Evolutionary conservation across 1,284 basidiomycete species (phyloP), one percentile per base, ranked within the genome.

Genomic region (Microbotryum intermedium): DNA sequence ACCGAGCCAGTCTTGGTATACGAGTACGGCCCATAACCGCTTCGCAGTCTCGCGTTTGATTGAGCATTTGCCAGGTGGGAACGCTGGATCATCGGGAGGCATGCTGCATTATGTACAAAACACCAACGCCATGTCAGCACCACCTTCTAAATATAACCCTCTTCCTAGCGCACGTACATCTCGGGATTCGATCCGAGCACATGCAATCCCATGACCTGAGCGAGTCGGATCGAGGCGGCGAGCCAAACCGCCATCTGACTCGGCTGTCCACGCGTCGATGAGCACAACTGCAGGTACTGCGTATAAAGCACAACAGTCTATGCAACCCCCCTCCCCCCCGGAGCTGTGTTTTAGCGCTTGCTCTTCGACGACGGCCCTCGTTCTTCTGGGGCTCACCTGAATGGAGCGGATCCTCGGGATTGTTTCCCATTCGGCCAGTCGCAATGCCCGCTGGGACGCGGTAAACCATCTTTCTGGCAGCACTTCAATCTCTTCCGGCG

Each of bases 1-100:
- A 7, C 62, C 64, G 50, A 68, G 58, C 67, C 67, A 68, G 26
- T 68, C 67, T 46, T 68, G 67, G n/a, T 66, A 68, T 4, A 68
- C 61, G 28, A 68, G 60, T 4, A 66, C 62, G 0, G 58, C 64
- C 69, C 69, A 70, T 4, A 70, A 21, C n/a, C 69, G 59, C 29
- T 69, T 66, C 7, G 64, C 66, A 49, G 65, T 63, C 39, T 70
- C 68, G 6, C 69, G 53, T 51, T 70, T 70, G 47, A 69, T 45
- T 39, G 59, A 59, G 57, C 66, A 69, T 57, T 60, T 58, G 9
- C 69, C 69, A 0, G 69, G 69, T 13, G 69, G 69, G 43, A 61
- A 69, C 0, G 69, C 68, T 4, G 66, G 64, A 52, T 70, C 69
- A 48, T 70, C 69, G 0, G 61, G 58, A 20, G 69, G 69, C 64